Evolutionary conservation across 768 basidiomycete species (phyloP), one percentile per base, ranked within the genome.

Genomic region (Amanita brunnescens): DNA sequence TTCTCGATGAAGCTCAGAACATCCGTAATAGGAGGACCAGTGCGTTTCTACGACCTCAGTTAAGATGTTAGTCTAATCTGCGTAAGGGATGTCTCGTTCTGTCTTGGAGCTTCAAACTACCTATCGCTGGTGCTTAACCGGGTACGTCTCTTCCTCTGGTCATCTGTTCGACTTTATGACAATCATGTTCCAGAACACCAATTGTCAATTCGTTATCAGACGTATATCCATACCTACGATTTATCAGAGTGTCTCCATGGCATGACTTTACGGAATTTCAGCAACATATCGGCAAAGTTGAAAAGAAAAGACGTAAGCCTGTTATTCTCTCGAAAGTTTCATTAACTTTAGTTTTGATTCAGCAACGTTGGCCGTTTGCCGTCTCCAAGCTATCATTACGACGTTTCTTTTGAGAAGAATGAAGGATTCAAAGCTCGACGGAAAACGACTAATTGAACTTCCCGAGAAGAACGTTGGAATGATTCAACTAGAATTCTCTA

Each of bases 61-160:
- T 16, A 9, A 14, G 39, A n/a, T 8, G 45, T 13, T 18, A 26
- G 12, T 34, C 49, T 33, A 12, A 37, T 30, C 16, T 34, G 9
- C 33, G 24, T 20, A 37, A 80, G 78, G 78, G 35, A 69, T 67
- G 37, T 80, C 80, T 14, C 71, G 77, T 14, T 76, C 79, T 1
- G 76, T 81, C 12, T 74, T 74, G 8, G 73, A 78, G 10, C 64
- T 90, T 13, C 63, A 71, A 9, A 56, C 78, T 0, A 70, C 59
- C 14, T 75, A 80, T 60, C 72, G 83, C 34, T 89, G 87, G 87
- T 77, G 76, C 55, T 65, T 87, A 7, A 86, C 83, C 21, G 82
- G 80, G 74, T 77, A 60, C 16, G 69, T 62, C 16, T 18, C 8
- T 18, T 53, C n/a, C 34, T 21, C 13, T 47, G 12, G 16, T 29